Evolutionary conservation across 2,329 filamentous ascomycete genomes (phyloP), one percentile per base, ranked within the genome.

Genomic region (Leptosphaerulina australis): DNA sequence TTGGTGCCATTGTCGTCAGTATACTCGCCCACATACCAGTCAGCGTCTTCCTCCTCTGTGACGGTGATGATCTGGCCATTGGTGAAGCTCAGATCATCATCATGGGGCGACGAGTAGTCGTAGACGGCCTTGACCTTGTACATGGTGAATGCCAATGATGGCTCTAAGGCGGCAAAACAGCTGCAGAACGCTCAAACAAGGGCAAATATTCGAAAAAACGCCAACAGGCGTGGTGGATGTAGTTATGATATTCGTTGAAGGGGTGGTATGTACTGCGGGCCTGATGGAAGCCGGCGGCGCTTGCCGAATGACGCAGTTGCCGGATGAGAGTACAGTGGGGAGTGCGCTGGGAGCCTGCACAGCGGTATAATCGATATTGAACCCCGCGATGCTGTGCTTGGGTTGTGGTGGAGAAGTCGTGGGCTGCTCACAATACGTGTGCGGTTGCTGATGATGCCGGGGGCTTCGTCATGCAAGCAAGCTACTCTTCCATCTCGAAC

Each of bases 61-160:
- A 99, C 92, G 43, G 89, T 94, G 71, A 99, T 95, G 74, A 97
- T 83, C 77, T 97, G 92, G 60, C 91, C 91, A 66, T 84, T 78
- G 52, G 82, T 74, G 73, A 99, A 99, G 70, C 84, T 88, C 63
- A 99, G 86, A 76, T 99, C 94, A 76, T 99, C 94, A 64, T 96
- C 91, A 74, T 99, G 93, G 56, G 84, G 83, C 62, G 94, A 97
- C 71, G 83, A 80, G 79, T 99, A 99, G 73, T 97, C 93, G 79
- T 88, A 99, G 70, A 97, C 77, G 63, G 94, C 91, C 82, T 92
- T 96, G 79, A 99, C 94, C 77, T 90, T 95, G 81, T 96, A 97
- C 70, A 72, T 72, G 55, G 60, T 43, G 60, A 37, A 36, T 39
- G 50, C 44, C 49, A 44, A 36, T 31, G 20, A 18, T 33, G 38